A percentile compares a stretch with the other conserved stretches of the same genome.
Conservation (phyloP, 2,329 filamentous ascomycete genomes). For the Diatrype stigma region DNA sequence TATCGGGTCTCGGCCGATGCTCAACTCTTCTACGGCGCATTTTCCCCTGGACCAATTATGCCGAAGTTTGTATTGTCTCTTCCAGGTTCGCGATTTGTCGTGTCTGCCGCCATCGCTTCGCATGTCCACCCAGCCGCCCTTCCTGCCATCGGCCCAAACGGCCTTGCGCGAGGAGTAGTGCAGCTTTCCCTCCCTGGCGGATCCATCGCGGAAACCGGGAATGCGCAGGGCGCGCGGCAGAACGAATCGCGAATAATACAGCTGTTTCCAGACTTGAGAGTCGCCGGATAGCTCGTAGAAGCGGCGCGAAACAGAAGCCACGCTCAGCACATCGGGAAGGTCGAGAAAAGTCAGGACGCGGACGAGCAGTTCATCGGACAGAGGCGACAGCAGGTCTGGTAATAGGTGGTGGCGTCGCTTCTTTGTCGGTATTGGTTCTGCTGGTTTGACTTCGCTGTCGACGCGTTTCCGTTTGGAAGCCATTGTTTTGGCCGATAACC, state of each 20-base stretch:
- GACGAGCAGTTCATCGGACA: slow-evolving; percentile 85
- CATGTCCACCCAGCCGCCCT: slow-evolving; percentile 47
- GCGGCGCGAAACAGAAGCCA: slow-evolving; percentile 66
- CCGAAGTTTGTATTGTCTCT: slow-evolving; percentile 78
- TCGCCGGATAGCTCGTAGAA: slow-evolving; percentile 72
- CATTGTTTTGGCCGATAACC: slow-evolving; percentile 6
- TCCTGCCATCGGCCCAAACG: slow-evolving; percentile 43
- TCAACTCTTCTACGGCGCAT: slow-evolving; percentile 75
- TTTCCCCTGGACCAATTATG: slow-evolving; percentile 88
- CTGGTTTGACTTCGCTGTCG: slow-evolving; percentile 13
- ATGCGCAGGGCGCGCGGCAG: slow-evolving; percentile 73
- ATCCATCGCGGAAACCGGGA: slow-evolving; percentile 54
- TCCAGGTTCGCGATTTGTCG: slow-evolving; percentile 22
- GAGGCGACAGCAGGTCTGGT: slow-evolving; percentile 60
- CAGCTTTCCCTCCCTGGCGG: slow-evolving; percentile 30
- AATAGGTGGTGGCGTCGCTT: slow-evolving; percentile 29
- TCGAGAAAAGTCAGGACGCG: slow-evolving; percentile 78
- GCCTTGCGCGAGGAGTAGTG: slow-evolving; percentile 41
- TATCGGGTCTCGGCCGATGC: slow-evolving; percentile 27
- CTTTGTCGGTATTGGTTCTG: slow-evolving; percentile 32
- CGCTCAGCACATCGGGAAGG: slow-evolving; percentile 60
- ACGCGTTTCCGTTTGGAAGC: slow-evolving; percentile 19
- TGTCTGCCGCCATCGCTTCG: slow-evolving; percentile 40
- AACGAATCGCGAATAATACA: slow-evolving; percentile 86
- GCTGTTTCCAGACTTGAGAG: slow-evolving; percentile 83